A percentile compares a stretch with the other conserved stretches of the same genome.
Evolutionary conservation across 116 monocot genomes (phyloP).

Genomic region (Posidonia oceanica): DNA sequence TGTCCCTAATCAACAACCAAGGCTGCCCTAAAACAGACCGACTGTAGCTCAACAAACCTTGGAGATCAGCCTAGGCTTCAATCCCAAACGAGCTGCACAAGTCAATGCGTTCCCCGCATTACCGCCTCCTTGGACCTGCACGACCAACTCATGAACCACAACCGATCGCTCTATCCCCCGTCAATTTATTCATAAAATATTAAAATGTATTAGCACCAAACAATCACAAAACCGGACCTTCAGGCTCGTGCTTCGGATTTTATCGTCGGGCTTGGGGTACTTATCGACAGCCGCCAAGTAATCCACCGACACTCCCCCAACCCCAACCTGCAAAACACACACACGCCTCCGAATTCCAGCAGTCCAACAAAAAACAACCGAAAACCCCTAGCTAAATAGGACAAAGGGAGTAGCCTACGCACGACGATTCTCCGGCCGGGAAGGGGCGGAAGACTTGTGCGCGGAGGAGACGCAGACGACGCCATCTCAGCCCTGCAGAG

Average conservation of each 20-base stretch:
- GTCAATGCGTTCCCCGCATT: constrained; percentile 84
- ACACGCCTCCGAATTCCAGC: neutral
- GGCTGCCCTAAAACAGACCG: too few relatives aligned
- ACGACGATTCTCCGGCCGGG: constrained; percentile 54
- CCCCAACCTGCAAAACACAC: constrained; percentile 44
- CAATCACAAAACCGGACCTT: constrained; percentile 27
- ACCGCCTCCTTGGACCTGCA: constrained; percentile 86
- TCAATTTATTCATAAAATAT: neutral
- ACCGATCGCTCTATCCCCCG: neutral
- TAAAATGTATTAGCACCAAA: neutral
- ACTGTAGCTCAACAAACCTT: constrained; percentile 34
- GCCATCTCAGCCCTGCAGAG: constrained; percentile 25
- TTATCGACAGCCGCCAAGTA: constrained; percentile 65
- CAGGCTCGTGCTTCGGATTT: constrained; percentile 81
- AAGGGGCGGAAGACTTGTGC: constrained; percentile 19
- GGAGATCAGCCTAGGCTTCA: constrained; percentile 60
- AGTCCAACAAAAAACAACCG: neutral
- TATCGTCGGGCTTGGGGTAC: constrained; percentile 84
- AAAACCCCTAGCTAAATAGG: neutral
- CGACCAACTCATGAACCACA: neutral
- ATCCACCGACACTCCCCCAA: constrained; percentile 55
- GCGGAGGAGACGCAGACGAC: neutral
- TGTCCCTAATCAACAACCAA: too few relatives aligned
- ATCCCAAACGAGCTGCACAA: constrained; percentile 74
- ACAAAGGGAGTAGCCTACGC: neutral